Percentiles rank a stretch among this genome's conserved stretches.
Conservation (phyloP, 345 rosid species). For the Dipteronia dyeriana region DNA sequence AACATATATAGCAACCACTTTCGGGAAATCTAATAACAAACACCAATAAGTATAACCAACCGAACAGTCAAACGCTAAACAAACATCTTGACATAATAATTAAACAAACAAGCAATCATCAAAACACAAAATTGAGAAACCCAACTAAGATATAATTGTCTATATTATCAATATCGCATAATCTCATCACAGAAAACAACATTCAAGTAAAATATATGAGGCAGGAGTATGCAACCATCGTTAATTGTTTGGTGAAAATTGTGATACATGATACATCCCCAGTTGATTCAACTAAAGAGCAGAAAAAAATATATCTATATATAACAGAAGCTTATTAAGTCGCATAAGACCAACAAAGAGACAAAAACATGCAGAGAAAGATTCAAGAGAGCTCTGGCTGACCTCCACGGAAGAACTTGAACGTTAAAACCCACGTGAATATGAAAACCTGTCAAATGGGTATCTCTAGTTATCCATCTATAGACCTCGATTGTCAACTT, state of each 20-base stretch:
- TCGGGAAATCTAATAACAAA: neutral
- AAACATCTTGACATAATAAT: constrained; percentile 4
- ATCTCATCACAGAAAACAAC: constrained; percentile 19
- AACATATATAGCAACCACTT: neutral
- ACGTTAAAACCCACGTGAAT: constrained; percentile 51
- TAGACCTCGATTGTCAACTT: constrained; percentile 41
- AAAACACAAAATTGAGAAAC: constrained; percentile 16
- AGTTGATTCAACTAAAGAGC: constrained; percentile 6
- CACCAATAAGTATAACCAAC: neutral
- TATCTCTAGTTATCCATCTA: constrained; percentile 29
- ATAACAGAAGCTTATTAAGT: constrained; percentile 18
- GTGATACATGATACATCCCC: neutral
- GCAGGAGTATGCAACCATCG: constrained; percentile 11
- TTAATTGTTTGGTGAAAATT: constrained; percentile 26
- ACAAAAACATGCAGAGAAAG: constrained; percentile 20
- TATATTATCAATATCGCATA: neutral
- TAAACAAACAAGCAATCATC: constrained; percentile 5
- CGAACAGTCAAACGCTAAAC: neutral
- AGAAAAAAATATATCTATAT: neutral
- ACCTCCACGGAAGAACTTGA: constrained; percentile 45
- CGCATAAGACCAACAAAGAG: neutral
- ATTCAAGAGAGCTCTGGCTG: constrained; percentile 20
- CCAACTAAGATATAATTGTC: constrained; percentile 4
- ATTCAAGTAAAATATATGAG: constrained; percentile 18
- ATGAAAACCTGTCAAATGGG: constrained; percentile 33